Conservation (phyloP, 2,329 filamentous ascomycete species). For the Trichoderma sp. region DNA sequence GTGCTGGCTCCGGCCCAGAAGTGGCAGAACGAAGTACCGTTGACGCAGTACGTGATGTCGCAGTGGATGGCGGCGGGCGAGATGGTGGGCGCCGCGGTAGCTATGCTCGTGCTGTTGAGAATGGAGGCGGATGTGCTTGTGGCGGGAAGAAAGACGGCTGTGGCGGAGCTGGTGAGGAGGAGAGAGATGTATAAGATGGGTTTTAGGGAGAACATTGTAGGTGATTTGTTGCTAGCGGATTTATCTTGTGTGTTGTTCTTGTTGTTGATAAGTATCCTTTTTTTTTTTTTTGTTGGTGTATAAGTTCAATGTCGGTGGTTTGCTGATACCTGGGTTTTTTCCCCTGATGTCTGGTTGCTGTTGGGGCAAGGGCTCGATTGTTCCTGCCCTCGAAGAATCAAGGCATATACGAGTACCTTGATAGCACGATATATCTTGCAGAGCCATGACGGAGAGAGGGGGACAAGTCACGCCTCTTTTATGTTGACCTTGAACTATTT, state of each 20-base stretch:
- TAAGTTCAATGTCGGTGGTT: not conserved
- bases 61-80: conserved; percentile 30
- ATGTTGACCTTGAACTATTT: not conserved
- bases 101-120: not conserved
- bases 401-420: not conserved
- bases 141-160: not conserved
- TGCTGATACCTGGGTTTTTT: not conserved
- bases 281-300: not conserved
- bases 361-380: not conserved
- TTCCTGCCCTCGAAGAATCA: not conserved
- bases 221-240: not conserved
- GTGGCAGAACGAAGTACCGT: conserved; percentile 40
- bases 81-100: not conserved
- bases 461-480: not conserved
- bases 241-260: not conserved
- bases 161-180: conserved; percentile 5
- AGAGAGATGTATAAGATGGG: conserved; percentile 4
- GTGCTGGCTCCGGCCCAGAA: conserved; percentile 42
- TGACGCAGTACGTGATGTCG: conserved; percentile 40
- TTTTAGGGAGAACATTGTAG: not conserved
- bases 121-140: not conserved
- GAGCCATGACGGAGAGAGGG: not conserved
- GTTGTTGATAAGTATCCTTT: not conserved
- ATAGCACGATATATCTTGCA: not conserved
- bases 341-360: not conserved